Evolutionary conservation across 2,329 filamentous ascomycete species (phyloP).

Genomic region (Clonostachys chloroleuca): DNA sequence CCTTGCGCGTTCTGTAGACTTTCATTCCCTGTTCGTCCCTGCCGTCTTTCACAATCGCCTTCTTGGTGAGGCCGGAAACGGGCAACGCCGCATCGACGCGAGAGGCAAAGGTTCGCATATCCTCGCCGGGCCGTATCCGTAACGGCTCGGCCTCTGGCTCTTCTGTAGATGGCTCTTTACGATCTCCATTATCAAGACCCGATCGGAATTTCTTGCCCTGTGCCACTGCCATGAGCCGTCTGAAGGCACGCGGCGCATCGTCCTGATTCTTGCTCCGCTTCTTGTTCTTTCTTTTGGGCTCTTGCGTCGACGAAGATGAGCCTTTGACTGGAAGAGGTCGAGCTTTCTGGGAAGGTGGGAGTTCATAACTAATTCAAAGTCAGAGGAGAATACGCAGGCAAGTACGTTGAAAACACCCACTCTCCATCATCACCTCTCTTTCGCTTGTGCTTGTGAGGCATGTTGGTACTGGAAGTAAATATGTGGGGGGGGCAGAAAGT

Average conservation of each 20-base stretch:
- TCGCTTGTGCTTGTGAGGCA: constrained; percentile 87
- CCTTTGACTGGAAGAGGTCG: constrained; percentile 40
- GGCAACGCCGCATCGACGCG: constrained; percentile 85
- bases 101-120: constrained; percentile 73
- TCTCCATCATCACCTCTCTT: constrained; percentile 48
- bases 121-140: constrained; percentile 80
- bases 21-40: constrained; percentile 64
- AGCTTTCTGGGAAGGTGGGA: constrained; percentile 43
- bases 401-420: constrained; percentile 29
- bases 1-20: constrained; percentile 72
- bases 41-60: constrained; percentile 49
- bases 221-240: constrained; percentile 74
- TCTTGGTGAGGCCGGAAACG: constrained; percentile 63
- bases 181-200: constrained; percentile 67
- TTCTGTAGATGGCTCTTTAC: constrained; percentile 8
- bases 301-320: constrained; percentile 13
- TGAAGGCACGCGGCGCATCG: constrained; percentile 87
- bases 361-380: constrained; percentile 34
- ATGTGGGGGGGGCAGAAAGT: no score
- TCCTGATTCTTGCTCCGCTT: constrained; percentile 49
- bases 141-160: constrained; percentile 31
- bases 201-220: constrained; percentile 53
- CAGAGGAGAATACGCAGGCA: background rate
- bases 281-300: constrained; percentile 29
- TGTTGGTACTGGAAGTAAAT: constrained; percentile 24